Conservation (phyloP, 2,329 filamentous ascomycete species). For the Fusarium xylarioides region DNA sequence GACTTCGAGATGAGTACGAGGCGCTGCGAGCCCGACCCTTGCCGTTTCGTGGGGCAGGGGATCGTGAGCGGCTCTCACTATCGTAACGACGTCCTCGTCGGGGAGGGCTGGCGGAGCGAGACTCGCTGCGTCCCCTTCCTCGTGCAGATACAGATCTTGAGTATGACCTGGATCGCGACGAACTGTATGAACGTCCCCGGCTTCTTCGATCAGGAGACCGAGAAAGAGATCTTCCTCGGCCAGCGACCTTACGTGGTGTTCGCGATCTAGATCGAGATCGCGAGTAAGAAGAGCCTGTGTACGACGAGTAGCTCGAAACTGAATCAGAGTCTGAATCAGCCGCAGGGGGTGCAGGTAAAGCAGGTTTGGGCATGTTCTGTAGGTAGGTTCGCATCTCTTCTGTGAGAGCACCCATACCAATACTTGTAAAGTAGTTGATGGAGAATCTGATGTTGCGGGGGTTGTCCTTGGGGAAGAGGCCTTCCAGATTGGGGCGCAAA, state of each 20-base stretch:
- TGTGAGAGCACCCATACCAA: conserved; percentile 93
- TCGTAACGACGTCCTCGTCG: conserved; percentile 37
- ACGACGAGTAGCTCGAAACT: conserved; percentile 81
- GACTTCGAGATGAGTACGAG: conserved; percentile 46
- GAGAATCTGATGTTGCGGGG: conserved; percentile 92
- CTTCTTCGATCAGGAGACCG: conserved; percentile 41
- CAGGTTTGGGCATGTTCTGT: conserved; percentile 88
- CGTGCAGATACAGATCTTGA: conserved; percentile 52
- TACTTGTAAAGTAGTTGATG: conserved; percentile 99
- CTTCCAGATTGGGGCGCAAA: conserved; percentile 79
- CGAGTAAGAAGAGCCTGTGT: conserved; percentile 70
- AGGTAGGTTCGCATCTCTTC: conserved; percentile 94
- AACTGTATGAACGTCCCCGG: conserved; percentile 41
- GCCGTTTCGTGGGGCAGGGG: conserved; percentile 42
- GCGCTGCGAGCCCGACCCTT: conserved; percentile 42
- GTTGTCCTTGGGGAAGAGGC: conserved; percentile 90
- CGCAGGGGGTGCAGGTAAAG: conserved; percentile 70
- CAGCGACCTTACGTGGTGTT: conserved; percentile 44
- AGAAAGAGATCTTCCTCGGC: conserved; percentile 43
- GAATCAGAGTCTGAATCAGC: conserved; percentile 75
- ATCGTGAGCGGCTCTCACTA: conserved; percentile 43
- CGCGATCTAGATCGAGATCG: conserved; percentile 58
- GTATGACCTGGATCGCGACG: conserved; percentile 56
- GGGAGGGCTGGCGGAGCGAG: conserved; percentile 46
- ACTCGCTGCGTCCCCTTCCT: conserved; percentile 35